Percentiles rank a stretch among this genome's conserved stretches.
phyloP scores from a whole-genome alignment of 305 asterid genomes.

The Fraxinus ornus region DNA sequence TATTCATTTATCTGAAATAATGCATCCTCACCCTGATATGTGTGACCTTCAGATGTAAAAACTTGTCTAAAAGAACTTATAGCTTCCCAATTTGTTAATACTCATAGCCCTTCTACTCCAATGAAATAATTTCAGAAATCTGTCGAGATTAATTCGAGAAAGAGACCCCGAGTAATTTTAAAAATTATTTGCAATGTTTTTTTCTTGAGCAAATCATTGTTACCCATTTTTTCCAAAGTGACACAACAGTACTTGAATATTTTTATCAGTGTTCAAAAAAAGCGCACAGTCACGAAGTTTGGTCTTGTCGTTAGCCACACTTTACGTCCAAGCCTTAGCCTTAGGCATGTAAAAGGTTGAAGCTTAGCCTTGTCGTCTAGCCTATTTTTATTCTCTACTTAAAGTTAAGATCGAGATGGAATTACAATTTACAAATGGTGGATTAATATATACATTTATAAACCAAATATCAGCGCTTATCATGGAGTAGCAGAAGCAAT shows the following conservation, averaged over 20 bases:
- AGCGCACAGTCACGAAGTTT: neutral
- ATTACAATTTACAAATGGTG: neutral
- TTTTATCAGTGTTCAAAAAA: neutral
- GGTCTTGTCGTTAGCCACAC: neutral
- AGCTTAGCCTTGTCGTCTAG: neutral
- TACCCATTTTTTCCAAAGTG: neutral
- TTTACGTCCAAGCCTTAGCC: no score
- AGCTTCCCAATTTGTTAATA: neutral
- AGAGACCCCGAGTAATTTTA: neutral
- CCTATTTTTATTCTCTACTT: neutral
- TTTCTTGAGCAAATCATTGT: neutral
- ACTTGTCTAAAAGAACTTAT: no score
- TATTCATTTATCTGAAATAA: neutral
- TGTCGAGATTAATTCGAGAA: neutral
- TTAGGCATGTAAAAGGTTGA: neutral
- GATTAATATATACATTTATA: neutral
- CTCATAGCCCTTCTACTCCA: neutral
- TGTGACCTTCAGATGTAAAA: neutral
- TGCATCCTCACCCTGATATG: neutral
- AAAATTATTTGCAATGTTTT: neutral
- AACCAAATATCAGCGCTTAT: conserved; percentile 5
- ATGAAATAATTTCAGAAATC: neutral
- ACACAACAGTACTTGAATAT: neutral
- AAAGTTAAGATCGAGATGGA: neutral
- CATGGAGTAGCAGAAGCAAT: conserved; percentile 20